phyloP scores from a whole-genome alignment of 2,329 filamentous ascomycete genomes.

The Albifimbria verrucaria region DNA sequence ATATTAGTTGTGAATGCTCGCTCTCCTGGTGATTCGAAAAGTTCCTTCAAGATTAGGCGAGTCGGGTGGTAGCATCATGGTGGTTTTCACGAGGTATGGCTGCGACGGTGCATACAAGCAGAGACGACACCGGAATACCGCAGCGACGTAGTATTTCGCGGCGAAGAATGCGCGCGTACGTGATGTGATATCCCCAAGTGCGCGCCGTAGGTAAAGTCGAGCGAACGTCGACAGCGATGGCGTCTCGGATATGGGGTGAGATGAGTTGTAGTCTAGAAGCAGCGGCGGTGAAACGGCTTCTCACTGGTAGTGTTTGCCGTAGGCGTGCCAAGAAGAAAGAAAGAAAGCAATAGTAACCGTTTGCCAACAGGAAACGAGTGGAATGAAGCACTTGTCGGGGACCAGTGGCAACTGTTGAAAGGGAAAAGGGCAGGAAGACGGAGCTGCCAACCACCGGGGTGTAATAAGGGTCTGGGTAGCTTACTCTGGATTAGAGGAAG shows the following conservation, averaged over 20 bases:
- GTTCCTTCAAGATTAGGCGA: conserved; percentile 19
- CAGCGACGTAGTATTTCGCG: not conserved
- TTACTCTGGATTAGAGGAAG: not conserved
- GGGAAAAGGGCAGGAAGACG: not conserved
- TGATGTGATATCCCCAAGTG: too few relatives aligned
- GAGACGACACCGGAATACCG: not conserved
- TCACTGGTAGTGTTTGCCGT: not conserved
- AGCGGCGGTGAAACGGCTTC: not conserved
- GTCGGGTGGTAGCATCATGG: conserved; percentile 26
- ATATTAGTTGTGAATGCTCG: conserved; percentile 18
- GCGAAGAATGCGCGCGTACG: too few relatives aligned
- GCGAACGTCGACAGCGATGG: not conserved
- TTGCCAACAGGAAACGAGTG: not conserved
- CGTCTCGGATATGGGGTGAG: not conserved
- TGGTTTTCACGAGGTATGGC: conserved; percentile 10
- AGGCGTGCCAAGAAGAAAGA: not conserved
- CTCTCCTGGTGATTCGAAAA: conserved; percentile 18
- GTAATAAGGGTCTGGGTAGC: not conserved
- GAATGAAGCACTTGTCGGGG: not conserved
- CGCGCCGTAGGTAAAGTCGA: not conserved
- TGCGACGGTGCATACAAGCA: not conserved
- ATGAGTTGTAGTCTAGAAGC: too few relatives aligned
- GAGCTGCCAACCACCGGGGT: not conserved
- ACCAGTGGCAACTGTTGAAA: not conserved
- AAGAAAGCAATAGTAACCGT: not conserved